Evolutionary conservation across 2,329 filamentous ascomycete species (phyloP).

Genomic region (Aspergillus brunneoviolaceus): DNA sequence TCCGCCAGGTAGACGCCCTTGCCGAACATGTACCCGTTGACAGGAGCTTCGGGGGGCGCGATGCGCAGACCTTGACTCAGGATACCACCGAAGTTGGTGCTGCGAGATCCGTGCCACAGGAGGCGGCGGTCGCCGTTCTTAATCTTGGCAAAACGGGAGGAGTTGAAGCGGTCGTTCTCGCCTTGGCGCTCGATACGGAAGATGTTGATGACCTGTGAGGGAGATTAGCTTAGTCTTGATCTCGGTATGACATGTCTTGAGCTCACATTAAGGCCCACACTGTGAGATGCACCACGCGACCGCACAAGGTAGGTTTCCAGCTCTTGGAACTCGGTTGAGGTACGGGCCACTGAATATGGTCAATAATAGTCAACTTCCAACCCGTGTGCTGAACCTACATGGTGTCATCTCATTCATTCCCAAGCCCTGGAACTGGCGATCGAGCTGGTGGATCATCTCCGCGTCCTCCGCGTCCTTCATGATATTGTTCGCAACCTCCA

Average conservation of each 20-base stretch:
- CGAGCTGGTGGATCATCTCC: constrained; percentile 62
- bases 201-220: constrained; percentile 62
- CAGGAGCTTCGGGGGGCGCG: constrained; percentile 74
- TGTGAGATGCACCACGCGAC: constrained; percentile 68
- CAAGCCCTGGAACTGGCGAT: constrained; percentile 70
- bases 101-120: constrained; percentile 83
- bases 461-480: constrained; percentile 65
- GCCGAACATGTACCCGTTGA: constrained; percentile 81
- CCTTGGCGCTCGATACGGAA: constrained; percentile 78
- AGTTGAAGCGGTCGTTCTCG: constrained; percentile 67
- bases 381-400: constrained; percentile 27
- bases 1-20: constrained; percentile 89
- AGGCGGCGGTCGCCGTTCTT: constrained; percentile 67
- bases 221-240: not conserved
- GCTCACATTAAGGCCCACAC: constrained; percentile 19
- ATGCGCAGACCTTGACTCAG: constrained; percentile 86
- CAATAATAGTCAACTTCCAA: constrained; percentile 8
- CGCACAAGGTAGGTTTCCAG: constrained; percentile 66
- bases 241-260: not conserved
- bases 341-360: constrained; percentile 49
- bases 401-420: constrained; percentile 74
- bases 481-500: constrained; percentile 77
- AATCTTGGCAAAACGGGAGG: constrained; percentile 53
- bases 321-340: constrained; percentile 62
- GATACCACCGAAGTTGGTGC: constrained; percentile 84